A percentile compares a stretch with the other conserved stretches of the same genome.
Conservation (phyloP, 2,329 filamentous ascomycete genomes). For the Sclerotiophoma versabilis region DNA sequence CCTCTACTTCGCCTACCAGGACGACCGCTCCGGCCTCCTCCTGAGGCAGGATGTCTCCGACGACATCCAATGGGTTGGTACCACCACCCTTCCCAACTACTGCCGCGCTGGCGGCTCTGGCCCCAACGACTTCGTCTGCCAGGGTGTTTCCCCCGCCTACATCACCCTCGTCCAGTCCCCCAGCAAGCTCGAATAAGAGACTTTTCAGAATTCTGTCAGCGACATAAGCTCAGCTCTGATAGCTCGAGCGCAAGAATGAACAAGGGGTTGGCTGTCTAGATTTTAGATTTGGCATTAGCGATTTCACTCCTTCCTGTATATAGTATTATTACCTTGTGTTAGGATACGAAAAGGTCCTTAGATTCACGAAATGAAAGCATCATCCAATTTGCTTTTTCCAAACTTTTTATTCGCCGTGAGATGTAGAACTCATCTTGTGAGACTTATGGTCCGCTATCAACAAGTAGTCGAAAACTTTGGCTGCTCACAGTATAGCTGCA, state of each 20-base stretch:
- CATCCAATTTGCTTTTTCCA: not conserved
- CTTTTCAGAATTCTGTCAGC: not conserved
- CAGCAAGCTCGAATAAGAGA: conserved; percentile 7
- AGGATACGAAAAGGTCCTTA: not conserved
- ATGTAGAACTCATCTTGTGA: too few species aligned
- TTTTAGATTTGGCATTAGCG: conserved; percentile 4
- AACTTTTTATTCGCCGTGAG: too few species aligned
- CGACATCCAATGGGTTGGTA: conserved; percentile 19
- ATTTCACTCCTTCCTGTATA: conserved; percentile 2
- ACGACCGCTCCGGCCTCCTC: conserved; percentile 21
- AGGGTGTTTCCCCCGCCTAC: conserved; percentile 68
- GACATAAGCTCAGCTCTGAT: not conserved
- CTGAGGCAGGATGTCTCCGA: conserved; percentile 23
- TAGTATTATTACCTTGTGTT: not conserved
- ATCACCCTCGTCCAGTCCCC: conserved; percentile 48
- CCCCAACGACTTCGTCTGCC: conserved; percentile 71
- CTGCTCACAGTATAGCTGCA: too few species aligned
- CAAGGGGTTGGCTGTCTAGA: not conserved
- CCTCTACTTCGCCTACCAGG: conserved; percentile 23
- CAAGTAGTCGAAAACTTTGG: too few species aligned
- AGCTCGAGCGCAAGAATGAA: not conserved
- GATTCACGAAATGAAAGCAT: not conserved
- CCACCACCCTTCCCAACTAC: conserved; percentile 20
- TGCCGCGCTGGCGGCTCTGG: conserved; percentile 26
- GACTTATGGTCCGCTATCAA: too few species aligned